A percentile compares a stretch with the other conserved stretches of the same genome.
Conservation (phyloP, 768 basidiomycete species). For the Pseudohyphozyma bogoriensis region DNA sequence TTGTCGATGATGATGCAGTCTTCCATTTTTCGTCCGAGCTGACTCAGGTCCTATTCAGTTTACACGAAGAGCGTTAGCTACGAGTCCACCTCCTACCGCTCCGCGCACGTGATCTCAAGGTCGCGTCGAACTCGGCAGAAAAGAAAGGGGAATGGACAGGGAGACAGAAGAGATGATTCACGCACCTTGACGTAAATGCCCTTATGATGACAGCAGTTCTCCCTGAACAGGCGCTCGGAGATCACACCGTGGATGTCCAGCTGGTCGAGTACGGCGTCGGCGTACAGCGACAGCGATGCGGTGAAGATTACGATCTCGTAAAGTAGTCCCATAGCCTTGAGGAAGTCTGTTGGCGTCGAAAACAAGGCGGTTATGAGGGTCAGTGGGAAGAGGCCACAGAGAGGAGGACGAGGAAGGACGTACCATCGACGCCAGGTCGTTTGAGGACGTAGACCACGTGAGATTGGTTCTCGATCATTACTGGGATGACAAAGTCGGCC, state of each 20-base stretch:
- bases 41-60: slow-evolving; percentile 96
- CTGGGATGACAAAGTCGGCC: too few relatives aligned
- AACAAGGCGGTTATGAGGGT: too few relatives aligned
- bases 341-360: too few relatives aligned
- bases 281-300: slow-evolving; percentile 96
- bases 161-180: too few relatives aligned
- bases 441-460: slow-evolving; percentile 98
- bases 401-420: too few relatives aligned
- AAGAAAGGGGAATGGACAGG: too few relatives aligned
- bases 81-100: too few relatives aligned
- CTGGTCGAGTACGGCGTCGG: slow-evolving; percentile 94
- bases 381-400: too few relatives aligned
- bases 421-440: slow-evolving; percentile 95
- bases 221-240: slow-evolving; percentile 82
- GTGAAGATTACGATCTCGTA: slow-evolving; percentile 97
- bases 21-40: slow-evolving; percentile 81
- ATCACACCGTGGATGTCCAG: slow-evolving; percentile 85
- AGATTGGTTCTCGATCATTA: slow-evolving; percentile 90
- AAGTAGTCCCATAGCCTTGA: slow-evolving; percentile 94
- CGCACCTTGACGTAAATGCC: slow-evolving; percentile 99
- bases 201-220: slow-evolving; percentile 95
- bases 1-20: slow-evolving; percentile 97
- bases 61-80: too few relatives aligned
- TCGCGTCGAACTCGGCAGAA: too few relatives aligned
- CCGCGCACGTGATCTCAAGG: too few relatives aligned